Evolutionary conservation across 192 early-diverging fungal genomes (phyloP).

Genomic region (Backusella liffmaniae): DNA sequence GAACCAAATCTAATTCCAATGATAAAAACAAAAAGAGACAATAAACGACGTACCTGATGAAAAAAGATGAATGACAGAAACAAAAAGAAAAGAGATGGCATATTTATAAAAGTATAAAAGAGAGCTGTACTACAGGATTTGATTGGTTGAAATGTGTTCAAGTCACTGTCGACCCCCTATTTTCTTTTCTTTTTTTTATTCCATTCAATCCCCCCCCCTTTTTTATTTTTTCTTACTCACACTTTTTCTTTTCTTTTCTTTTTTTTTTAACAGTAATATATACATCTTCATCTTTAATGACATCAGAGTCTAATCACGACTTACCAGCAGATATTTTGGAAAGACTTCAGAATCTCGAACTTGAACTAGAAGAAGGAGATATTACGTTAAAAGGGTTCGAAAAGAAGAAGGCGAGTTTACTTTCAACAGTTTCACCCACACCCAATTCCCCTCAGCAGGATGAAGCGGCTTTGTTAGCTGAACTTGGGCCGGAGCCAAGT

Average conservation of each 20-base stretch:
- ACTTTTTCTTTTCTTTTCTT: background rate
- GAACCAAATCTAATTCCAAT: background rate
- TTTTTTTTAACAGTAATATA: background rate
- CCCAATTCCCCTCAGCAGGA: slow-evolving; percentile 1
- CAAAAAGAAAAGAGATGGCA: too few species aligned
- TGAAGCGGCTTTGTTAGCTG: slow-evolving; percentile 13
- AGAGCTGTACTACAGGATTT: background rate
- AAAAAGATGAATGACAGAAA: too few species aligned
- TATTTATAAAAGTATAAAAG: too few species aligned
- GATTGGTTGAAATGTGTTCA: background rate
- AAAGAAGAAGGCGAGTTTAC: slow-evolving; percentile 45
- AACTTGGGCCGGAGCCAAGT: slow-evolving; percentile 36
- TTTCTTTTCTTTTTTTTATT: background rate
- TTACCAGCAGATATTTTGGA: slow-evolving; percentile 27
- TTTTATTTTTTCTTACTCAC: background rate
- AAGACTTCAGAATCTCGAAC: slow-evolving; percentile 33
- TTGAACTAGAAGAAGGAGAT: slow-evolving; percentile 61
- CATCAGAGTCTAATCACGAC: slow-evolving; percentile 18
- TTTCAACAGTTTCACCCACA: slow-evolving; percentile 1
- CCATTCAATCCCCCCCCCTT: background rate
- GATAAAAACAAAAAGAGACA: background rate
- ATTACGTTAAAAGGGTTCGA: slow-evolving; percentile 76
- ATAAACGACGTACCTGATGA: too few species aligned
- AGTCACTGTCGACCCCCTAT: background rate
- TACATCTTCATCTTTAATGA: slow-evolving; percentile 12